Evolutionary conservation across 805 yeast genomes (phyloP).

Genomic region (Candida ovalis): DNA sequence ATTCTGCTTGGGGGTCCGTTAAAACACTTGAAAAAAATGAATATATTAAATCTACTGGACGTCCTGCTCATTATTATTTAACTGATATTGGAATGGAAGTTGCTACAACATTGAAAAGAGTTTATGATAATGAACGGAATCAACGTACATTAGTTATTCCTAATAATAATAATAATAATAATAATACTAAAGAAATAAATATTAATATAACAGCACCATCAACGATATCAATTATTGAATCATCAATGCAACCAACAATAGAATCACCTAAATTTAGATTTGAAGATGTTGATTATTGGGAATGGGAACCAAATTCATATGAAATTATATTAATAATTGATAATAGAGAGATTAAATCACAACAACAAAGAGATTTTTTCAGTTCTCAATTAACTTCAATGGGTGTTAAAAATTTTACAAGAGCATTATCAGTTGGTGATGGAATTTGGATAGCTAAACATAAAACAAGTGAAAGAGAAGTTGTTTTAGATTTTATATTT

Average conservation of each 20-base stretch:
- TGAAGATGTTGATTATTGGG: conserved; percentile 32
- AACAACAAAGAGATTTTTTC: conserved; percentile 68
- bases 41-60: conserved; percentile 51
- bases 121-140: conserved; percentile 31
- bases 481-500: conserved; percentile 74
- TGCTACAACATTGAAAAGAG: conserved; percentile 52
- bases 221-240: too few relatives aligned
- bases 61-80: conserved; percentile 57
- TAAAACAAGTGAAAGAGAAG: conserved; percentile 51
- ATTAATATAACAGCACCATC: neutral
- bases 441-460: conserved; percentile 83
- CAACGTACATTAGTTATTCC: neutral
- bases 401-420: conserved; percentile 49
- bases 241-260: neutral
- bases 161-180: too few relatives aligned
- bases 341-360: conserved; percentile 75
- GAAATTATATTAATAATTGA: conserved; percentile 66
- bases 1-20: conserved; percentile 74
- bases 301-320: conserved; percentile 63
- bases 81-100: conserved; percentile 68
- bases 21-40: conserved; percentile 60
- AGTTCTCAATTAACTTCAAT: conserved; percentile 44
- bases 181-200: too few relatives aligned
- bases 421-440: conserved; percentile 79
- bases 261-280: neutral